Conservation (phyloP, 2,329 filamentous ascomycete genomes). For the Exophiala sideris region DNA sequence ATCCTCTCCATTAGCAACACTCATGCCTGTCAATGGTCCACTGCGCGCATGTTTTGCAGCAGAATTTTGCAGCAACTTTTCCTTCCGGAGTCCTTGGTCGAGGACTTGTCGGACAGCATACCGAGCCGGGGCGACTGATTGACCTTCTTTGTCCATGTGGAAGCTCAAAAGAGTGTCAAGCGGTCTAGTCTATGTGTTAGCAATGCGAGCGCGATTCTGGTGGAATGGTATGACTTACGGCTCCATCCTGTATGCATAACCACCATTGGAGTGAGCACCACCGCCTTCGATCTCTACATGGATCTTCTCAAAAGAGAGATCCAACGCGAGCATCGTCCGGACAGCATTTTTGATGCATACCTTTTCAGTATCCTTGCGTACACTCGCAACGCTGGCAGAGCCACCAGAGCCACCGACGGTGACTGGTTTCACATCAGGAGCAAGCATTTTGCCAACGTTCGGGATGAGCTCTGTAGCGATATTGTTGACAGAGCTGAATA, state of each 20-base stretch:
- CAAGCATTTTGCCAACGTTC: slow-evolving; percentile 71
- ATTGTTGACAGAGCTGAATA: slow-evolving; percentile 74
- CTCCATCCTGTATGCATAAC: slow-evolving; percentile 91
- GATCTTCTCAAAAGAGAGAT: slow-evolving; percentile 75
- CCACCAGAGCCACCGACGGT: slow-evolving; percentile 70
- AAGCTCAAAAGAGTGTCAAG: slow-evolving; percentile 78
- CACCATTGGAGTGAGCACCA: slow-evolving; percentile 45
- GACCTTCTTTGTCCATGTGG: slow-evolving; percentile 56
- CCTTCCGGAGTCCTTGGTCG: slow-evolving; percentile 81
- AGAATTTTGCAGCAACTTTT: slow-evolving; percentile 64
- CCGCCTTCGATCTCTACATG: slow-evolving; percentile 67
- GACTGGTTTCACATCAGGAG: slow-evolving; percentile 87
- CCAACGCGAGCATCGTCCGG: slow-evolving; percentile 75
- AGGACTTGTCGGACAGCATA: slow-evolving; percentile 92
- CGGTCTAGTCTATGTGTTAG: slow-evolving; percentile 39
- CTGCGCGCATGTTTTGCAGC: slow-evolving; percentile 61
- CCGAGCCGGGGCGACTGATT: slow-evolving; percentile 68
- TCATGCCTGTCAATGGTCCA: slow-evolving; percentile 2
- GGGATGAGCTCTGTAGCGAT: slow-evolving; percentile 81
- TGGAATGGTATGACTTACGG: slow-evolving; percentile 59
- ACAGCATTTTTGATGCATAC: slow-evolving; percentile 75
- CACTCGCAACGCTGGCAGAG: slow-evolving; percentile 69
- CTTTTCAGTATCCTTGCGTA: slow-evolving; percentile 82
- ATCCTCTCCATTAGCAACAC: slow-evolving; percentile 27
- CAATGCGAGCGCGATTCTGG: slow-evolving; percentile 29